Evolutionary conservation across 805 yeast genomes (phyloP), one percentile per base, ranked within the genome.

Genomic region (Candida orba): DNA sequence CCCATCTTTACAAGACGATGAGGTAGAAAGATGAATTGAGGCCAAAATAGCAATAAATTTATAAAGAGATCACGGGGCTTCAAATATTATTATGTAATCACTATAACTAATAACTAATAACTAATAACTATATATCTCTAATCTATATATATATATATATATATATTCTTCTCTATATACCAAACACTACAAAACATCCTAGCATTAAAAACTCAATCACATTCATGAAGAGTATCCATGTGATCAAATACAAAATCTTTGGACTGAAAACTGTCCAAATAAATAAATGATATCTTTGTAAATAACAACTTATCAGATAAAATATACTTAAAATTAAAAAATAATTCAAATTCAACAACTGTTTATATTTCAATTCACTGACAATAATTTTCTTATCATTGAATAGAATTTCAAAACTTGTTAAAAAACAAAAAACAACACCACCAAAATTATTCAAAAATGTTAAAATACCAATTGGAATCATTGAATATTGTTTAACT

Each of bases 251-350:
- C 31, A 95, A 72, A 5, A 93, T 61, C 56, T 90, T 91, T 1
- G 99, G 99, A 41, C 95, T 85, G 66, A 93, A 93, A 8, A 93
- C 99, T 2, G 98, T 90, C 99, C 99, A 93, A 9, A 93, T 84
- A 59, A 93, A 93, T 44, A 93, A 68, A 61, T 93, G 99, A 57
- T 81, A 84, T 52, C 95, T 71, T 52, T 90, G 71, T 18, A 75
- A 68, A 40, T 73, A 72, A 60, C 98, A 93, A 13, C 96, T 82
- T 0, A 68, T 65, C 36, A 85, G 59, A 40, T 88, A 71, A 36
- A 75, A 73, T 3, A 76, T 53, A 2, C 85, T 82, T 9, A 80
- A 67, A 1, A 81, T 50, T 2, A 82, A 66, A 58, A 84, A 84
- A 54, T 81, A 84, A 1, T 73, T 36, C 5, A 44, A 27, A 20